Base-by-base conservation (phyloP, 306 rosid species). In the Citrullus mucosospermus region DNA sequence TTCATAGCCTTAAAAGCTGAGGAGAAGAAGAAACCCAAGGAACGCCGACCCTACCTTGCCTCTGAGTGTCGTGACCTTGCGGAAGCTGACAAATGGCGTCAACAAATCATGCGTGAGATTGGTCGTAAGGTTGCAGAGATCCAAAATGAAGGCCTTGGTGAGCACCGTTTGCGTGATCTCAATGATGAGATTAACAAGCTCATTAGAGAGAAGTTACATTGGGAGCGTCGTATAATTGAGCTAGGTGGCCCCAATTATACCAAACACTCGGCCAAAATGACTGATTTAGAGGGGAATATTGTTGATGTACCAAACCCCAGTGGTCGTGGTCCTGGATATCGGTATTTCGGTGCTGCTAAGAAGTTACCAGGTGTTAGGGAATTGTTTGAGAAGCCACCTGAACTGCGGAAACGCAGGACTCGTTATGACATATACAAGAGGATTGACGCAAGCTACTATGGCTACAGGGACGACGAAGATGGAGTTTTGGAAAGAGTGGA, bases 101-200 rank as follows among this genome's bases (percentile, higher is more conserved):
- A 89, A 73, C 96, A 92, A 48, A 94, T 94, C 83, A 89, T 94
- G 93, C 92, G 96, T 1, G 98, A 94, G 79, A 89, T 94, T 61
- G 98, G 97, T n/a, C 95, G 92, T 17, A 94, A 94, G 56, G 98
- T 92, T 69, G 93, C 98, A n/a, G 98, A 95, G 91, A 89, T 95
- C 80, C 98, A 95, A 70, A 95, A 95, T 82, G 93, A 95, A 76
- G 97, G 93, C 14, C 93, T 95, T 39, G 97, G 96, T 1, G 97
- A 92, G 86, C 98, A 95, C 86, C 98, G 96, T n/a, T 96, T 89
- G 48, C 93, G 96, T 9, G 98, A 92, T 84, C 92, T 95, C 83
- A 91, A 95, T 53, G 98, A 95, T n/a, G 96, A 95, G 83, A 92
- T 95, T 75, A 95, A 95, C 85, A 92, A 92, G 66, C 97, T 95